Evolutionary conservation across 169 alveolate species (phyloP).

Genomic region (Plasmodium vinckei): DNA sequence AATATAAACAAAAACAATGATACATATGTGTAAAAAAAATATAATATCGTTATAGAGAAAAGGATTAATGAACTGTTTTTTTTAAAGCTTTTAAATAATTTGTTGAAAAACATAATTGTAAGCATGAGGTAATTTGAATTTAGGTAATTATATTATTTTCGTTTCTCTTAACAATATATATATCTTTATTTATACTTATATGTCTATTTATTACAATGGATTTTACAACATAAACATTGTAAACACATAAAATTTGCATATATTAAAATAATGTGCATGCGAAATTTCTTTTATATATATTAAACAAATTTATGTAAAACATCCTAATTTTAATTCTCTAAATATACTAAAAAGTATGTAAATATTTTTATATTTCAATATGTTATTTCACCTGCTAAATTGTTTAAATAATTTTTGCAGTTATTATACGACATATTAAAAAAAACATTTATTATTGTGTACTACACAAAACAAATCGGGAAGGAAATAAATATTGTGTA

Average conservation of each 20-base stretch:
- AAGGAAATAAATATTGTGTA: slow-evolving; percentile 3
- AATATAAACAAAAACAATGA: slow-evolving; percentile 63
- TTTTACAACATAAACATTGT: slow-evolving; percentile 10
- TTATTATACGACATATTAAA: slow-evolving; percentile 12
- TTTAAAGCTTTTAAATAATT: slow-evolving; percentile 58
- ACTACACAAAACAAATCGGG: slow-evolving; percentile 1
- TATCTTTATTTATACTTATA: background rate
- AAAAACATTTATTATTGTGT: slow-evolving; percentile 16
- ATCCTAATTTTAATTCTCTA: background rate
- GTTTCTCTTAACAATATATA: background rate
- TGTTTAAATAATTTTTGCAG: slow-evolving; percentile 1
- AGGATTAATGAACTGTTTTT: slow-evolving; percentile 65
- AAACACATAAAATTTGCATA: background rate
- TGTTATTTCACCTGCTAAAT: background rate
- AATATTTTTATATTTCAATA: too few relatives aligned
- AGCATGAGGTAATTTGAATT: slow-evolving; percentile 2
- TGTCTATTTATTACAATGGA: slow-evolving; percentile 15
- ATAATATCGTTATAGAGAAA: slow-evolving; percentile 45
- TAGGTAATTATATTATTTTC: background rate
- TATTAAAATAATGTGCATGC: background rate
- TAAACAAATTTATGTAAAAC: background rate
- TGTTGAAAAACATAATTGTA: slow-evolving; percentile 64
- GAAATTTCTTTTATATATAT: background rate
- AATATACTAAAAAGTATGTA: background rate
- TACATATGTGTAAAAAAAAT: slow-evolving; percentile 66